A percentile compares a stretch with the other conserved stretches of the same genome.
Evolutionary conservation across 202 grass and related monocot species (phyloP).

Genomic region (Dendrocalamus latiflorus): DNA sequence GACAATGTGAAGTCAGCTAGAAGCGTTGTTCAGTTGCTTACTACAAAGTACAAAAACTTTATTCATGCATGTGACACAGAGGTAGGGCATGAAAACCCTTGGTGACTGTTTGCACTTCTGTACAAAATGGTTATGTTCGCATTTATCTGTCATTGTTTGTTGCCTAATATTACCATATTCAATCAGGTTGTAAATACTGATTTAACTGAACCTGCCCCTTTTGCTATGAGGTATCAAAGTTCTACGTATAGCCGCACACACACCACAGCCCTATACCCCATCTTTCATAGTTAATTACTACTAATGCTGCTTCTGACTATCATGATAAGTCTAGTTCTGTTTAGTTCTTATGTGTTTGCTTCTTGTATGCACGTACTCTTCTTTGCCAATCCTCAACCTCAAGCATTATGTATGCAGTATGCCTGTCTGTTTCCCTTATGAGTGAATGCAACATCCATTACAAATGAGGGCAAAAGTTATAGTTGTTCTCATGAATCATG

Average conservation of each 20-base stretch:
- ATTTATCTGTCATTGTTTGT: not conserved
- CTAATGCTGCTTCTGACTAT: not conserved
- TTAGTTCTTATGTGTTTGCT: not conserved
- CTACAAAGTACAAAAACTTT: too few species aligned
- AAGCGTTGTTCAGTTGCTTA: too few species aligned
- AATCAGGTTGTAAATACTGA: not conserved
- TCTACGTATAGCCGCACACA: not conserved
- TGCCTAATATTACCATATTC: constrained; percentile 6
- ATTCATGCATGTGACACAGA: constrained; percentile 97
- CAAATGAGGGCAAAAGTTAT: not conserved
- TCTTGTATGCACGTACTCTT: not conserved
- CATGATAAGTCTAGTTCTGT: not conserved
- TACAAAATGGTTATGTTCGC: not conserved
- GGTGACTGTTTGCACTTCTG: not conserved
- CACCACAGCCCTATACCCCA: not conserved
- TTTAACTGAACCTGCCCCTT: not conserved
- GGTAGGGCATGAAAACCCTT: too few species aligned
- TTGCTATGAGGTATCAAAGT: not conserved
- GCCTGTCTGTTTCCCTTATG: not conserved
- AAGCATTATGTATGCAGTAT: not conserved
- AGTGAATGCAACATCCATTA: not conserved
- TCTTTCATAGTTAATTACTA: not conserved
- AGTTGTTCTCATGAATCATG: not conserved
- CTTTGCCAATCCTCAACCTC: not conserved
- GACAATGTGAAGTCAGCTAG: too few species aligned